Base-by-base conservation (phyloP, 108 stramenopile species). In the Cylindrotheca fusiformis region DNA sequence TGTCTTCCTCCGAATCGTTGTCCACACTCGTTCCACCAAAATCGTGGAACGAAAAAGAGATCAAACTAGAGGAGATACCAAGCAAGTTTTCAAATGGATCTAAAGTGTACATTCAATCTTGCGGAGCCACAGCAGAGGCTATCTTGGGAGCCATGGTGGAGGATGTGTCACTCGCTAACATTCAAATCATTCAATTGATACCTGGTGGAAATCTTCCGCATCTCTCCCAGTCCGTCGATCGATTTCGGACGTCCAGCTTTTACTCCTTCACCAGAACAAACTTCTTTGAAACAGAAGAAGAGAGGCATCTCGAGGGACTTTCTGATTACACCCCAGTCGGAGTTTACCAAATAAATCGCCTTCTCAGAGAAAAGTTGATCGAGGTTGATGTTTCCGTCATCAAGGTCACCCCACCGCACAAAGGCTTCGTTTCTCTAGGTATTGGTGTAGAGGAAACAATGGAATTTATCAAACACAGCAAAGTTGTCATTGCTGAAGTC, bases 341-440 rank as follows among this genome's bases (percentile, higher is more conserved):
- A 12, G 22, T 60, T 27, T 23, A 24, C 24, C 48, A 49, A 32
- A 45, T 74, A 5, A 32, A 65, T 24, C 49, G 72, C 22, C 32
- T 74, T 0, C 47, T 74, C 4, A 31, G 55, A 30, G 72, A 74
- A 31, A 49, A 61, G 6, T 29, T 31, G 22, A 4, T 74, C 4
- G n/a, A 60, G 28, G 72, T 74, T 46, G 72, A 74, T 51, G 72
- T 74, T 47, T 29, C 65, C 4, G 48, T 74, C 54, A 67, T 74
- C 58, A 74, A 74, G 30, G 72, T 74, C 18, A 74, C 72, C 1
- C 58, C 58, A 4, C 72, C 72, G 12, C 72, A 74, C 72, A 74
- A 74, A 45, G 65, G 65, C 27, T 74, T 61, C 25, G 72, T 74
- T 22, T 67, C 65, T 22, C 54, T 74, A 10, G 72, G 72, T 33